These are phyloP conservation scores for Botryobasidium botryosum DNA, from an alignment of 768 basidiomycete species.

Conservation along the genomic window DNA sequence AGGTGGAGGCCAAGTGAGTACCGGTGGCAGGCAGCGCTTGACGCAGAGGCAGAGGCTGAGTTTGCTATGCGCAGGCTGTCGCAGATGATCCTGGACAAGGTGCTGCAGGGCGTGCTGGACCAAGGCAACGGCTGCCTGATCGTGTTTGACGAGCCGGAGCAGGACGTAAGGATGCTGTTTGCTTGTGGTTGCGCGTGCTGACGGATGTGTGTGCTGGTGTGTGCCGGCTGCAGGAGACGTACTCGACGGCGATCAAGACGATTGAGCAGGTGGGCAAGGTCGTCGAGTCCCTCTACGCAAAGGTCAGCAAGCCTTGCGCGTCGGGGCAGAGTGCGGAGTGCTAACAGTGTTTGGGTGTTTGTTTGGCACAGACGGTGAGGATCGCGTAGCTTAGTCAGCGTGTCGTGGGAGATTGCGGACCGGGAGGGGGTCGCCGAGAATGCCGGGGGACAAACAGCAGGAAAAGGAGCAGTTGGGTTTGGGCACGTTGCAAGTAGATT, in stretches of 20 bases:
- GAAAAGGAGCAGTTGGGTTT: too few relatives aligned
- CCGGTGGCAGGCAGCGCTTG: too few relatives aligned
- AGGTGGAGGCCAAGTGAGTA: constrained; percentile 79
- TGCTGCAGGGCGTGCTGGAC: constrained; percentile 89
- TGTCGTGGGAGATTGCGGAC: too few relatives aligned
- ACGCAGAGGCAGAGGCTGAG: too few relatives aligned
- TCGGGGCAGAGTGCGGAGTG: too few relatives aligned
- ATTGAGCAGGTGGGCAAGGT: constrained; percentile 83
- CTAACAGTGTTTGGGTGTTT: too few relatives aligned
- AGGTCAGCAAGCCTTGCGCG: too few relatives aligned
- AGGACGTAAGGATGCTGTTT: constrained; percentile 43
- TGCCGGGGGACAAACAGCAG: too few relatives aligned
- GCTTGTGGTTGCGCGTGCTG: background rate
- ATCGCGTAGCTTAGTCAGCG: too few relatives aligned
- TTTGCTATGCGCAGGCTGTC: constrained; percentile 43
- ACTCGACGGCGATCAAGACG: constrained; percentile 77
- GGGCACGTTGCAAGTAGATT: too few relatives aligned
- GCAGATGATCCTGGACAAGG: constrained; percentile 96
- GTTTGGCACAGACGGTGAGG: too few relatives aligned
- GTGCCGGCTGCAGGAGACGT: constrained; percentile 43
- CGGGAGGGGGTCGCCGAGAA: too few relatives aligned
- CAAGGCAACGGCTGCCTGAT: constrained; percentile 84
- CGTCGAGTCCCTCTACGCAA: constrained; percentile 85
- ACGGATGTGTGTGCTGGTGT: background rate
- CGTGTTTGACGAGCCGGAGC: constrained; percentile 75